phyloP scores from a whole-genome alignment of 1,284 basidiomycete genomes.

The Schizophyllum commune region DNA sequence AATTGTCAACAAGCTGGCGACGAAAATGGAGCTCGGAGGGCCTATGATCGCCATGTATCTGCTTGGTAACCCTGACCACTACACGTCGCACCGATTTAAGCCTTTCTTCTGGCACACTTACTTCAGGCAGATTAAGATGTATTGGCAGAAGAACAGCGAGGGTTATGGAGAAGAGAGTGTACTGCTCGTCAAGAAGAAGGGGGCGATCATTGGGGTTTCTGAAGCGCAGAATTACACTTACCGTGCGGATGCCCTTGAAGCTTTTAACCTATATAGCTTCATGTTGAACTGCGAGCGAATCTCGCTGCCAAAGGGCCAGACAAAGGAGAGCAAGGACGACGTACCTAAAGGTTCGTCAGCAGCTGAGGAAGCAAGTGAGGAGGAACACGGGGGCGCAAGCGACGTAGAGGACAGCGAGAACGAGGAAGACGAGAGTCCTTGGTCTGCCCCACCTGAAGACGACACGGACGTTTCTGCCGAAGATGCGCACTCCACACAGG shows the following conservation, averaged over 20 bases:
- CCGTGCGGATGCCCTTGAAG: neutral
- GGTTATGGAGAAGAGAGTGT: neutral
- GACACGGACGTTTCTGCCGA: too few relatives aligned
- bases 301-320: neutral
- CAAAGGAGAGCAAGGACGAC: too few relatives aligned
- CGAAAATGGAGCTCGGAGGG: constrained; percentile 29
- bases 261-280: neutral
- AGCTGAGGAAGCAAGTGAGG: neutral
- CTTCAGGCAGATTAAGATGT: constrained; percentile 16
- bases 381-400: neutral
- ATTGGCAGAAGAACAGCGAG: neutral
- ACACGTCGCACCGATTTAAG: constrained; percentile 26
- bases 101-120: constrained; percentile 27
- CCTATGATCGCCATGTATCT: constrained; percentile 30
- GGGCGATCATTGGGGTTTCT: neutral
- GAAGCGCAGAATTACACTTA: neutral
- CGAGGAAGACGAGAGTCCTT: neutral
- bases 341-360: too few relatives aligned
- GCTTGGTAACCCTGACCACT: constrained; percentile 28
- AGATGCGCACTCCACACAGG: too few relatives aligned
- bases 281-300: neutral
- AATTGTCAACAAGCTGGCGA: constrained; percentile 27
- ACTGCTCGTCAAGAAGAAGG: neutral
- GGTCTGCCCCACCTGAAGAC: too few relatives aligned
- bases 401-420: neutral